Evolutionary conservation across 2,329 filamentous ascomycete species (phyloP).

Genomic region (Phaeophleospora eucalypticola): DNA sequence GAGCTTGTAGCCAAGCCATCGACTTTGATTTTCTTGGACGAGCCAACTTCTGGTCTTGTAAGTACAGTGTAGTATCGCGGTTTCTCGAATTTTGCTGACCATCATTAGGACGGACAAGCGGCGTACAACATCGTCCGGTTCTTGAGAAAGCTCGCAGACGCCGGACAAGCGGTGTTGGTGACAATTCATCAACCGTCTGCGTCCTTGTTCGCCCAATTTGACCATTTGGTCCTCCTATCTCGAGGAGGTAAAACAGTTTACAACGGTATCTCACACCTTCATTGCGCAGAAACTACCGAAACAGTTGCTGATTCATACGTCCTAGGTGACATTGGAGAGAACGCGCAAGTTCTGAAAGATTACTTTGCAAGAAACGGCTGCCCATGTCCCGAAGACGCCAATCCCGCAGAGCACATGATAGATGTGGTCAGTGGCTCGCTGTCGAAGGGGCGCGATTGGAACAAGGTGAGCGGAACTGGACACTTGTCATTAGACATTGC

Average conservation of each 20-base stretch:
- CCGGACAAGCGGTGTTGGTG: constrained; percentile 62
- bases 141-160: constrained; percentile 60
- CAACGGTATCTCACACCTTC: constrained; percentile 46
- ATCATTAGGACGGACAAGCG: constrained; percentile 61
- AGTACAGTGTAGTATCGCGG: too few species aligned
- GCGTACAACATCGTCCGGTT: constrained; percentile 63
- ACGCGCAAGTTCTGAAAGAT: constrained; percentile 37
- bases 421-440: constrained; percentile 42
- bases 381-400: constrained; percentile 47
- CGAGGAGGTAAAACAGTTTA: constrained; percentile 62
- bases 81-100: constrained; percentile 39
- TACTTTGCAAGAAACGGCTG: constrained; percentile 54
- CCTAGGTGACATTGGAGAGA: constrained; percentile 47
- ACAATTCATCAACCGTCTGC: constrained; percentile 69
- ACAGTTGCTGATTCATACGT: too few species aligned
- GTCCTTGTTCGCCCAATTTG: constrained; percentile 62
- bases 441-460: too few species aligned
- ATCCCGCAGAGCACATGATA: constrained; percentile 52
- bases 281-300: too few species aligned
- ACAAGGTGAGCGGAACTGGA: too few species aligned
- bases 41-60: constrained; percentile 52
- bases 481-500: too few species aligned
- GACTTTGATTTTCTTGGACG: constrained; percentile 60
- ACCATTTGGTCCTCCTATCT: constrained; percentile 59
- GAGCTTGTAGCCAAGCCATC: constrained; percentile 55